These are phyloP conservation scores for Euphorbia tirucalli DNA, from an alignment of 345 rosid genomes.

Conservation along the genomic window DNA sequence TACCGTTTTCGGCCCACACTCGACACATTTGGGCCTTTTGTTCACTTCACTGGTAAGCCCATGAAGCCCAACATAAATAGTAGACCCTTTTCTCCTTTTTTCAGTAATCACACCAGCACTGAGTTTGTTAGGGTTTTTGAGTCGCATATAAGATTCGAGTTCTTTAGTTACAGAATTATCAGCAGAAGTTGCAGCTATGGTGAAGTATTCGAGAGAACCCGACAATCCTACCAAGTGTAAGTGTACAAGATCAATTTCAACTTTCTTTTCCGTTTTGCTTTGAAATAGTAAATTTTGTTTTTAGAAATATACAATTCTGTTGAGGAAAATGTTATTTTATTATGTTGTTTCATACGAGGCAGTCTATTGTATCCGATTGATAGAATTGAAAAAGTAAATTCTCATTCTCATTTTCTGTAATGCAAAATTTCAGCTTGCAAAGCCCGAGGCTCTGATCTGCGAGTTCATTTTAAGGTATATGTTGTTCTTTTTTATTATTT, in stretches of 20 bases:
- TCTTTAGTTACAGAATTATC: neutral
- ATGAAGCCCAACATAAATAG: neutral
- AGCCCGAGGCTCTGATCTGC: slow-evolving; percentile 69
- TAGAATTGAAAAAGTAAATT: neutral
- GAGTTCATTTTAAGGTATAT: slow-evolving; percentile 75
- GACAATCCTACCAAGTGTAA: slow-evolving; percentile 76
- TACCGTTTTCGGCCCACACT: neutral
- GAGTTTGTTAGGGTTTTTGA: slow-evolving; percentile 1
- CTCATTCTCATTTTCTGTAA: slow-evolving; percentile 4
- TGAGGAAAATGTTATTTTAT: neutral
- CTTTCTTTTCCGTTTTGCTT: neutral
- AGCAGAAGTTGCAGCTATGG: slow-evolving; percentile 12
- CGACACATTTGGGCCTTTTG: no score
- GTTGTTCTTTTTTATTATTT: neutral
- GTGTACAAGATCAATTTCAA: neutral
- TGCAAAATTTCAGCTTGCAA: slow-evolving; percentile 57
- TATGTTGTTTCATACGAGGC: neutral
- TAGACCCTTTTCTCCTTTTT: neutral
- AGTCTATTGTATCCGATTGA: neutral
- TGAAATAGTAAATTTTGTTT: neutral
- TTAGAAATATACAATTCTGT: neutral
- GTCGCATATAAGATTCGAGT: neutral
- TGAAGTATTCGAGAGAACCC: slow-evolving; percentile 73
- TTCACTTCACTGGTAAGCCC: no score
- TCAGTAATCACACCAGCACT: no score